Evolutionary conservation across 148 eudicot species (phyloP).

Genomic region (Vaccinium corymbosum): DNA sequence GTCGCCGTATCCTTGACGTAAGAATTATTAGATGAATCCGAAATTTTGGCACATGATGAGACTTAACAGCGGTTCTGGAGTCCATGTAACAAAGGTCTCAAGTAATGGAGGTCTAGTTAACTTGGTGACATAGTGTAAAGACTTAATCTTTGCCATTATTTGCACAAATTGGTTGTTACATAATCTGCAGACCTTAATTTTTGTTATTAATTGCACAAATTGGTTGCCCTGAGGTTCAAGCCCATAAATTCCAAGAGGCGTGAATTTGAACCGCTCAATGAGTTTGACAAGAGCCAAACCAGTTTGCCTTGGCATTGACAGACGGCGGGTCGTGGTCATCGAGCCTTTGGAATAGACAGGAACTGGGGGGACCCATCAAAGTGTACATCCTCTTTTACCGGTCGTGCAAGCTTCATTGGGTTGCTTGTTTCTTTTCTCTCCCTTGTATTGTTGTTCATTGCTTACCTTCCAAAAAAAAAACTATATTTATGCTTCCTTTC

Average conservation of each 20-base stretch:
- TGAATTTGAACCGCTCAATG: background rate
- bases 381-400: no score
- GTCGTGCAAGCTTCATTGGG: no score
- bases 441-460: no score
- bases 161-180: background rate
- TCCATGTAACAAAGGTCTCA: background rate
- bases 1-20: background rate
- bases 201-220: background rate
- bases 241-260: background rate
- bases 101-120: background rate
- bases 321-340: conserved; percentile 36
- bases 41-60: background rate
- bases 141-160: background rate
- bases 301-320: conserved; percentile 40
- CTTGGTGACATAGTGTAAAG: background rate
- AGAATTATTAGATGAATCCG: background rate
- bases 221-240: background rate
- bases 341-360: conserved; percentile 44
- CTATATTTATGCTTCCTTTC: no score
- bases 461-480: no score
- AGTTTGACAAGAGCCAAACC: conserved; percentile 35
- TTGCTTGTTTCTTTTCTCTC: no score
- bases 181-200: background rate
- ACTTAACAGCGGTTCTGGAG: background rate
- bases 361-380: conserved; percentile 27